These are phyloP conservation scores for Camellia japonica DNA, from an alignment of 148 eudicot species.

Conservation along the genomic window DNA sequence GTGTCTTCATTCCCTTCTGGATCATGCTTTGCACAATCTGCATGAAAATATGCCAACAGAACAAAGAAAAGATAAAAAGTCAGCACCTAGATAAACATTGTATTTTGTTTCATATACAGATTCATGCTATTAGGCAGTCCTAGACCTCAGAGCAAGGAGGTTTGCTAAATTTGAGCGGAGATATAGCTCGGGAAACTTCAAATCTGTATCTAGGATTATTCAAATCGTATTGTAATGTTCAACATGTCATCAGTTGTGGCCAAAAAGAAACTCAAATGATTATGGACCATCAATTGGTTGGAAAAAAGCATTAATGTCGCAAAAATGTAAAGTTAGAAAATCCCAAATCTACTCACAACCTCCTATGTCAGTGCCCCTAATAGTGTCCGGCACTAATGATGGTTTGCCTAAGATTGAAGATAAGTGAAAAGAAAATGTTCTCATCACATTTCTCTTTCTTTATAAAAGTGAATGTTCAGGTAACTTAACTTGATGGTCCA, in stretches of 20 bases:
- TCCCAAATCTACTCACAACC: background rate
- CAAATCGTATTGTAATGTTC: background rate
- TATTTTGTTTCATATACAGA: background rate
- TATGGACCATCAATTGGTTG: background rate
- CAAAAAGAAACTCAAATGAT: background rate
- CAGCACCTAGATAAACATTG: background rate
- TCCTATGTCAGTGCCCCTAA: conserved; percentile 4
- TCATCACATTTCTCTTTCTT: background rate
- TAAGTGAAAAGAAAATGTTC: background rate
- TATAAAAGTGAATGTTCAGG: background rate
- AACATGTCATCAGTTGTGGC: background rate
- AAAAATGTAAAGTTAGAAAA: background rate
- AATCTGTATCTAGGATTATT: background rate
- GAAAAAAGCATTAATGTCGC: too few species aligned
- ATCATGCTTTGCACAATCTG: conserved; percentile 85
- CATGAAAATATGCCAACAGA: background rate
- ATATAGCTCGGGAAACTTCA: background rate
- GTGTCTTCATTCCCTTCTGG: conserved; percentile 61
- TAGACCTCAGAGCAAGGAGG: background rate
- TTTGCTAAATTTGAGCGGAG: background rate
- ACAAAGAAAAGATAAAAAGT: background rate
- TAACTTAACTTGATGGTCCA: background rate
- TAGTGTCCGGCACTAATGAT: background rate
- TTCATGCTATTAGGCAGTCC: background rate
- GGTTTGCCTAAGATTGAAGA: background rate